Conservation (phyloP, 2,329 filamentous ascomycete species). For the Cadophora sp. region DNA sequence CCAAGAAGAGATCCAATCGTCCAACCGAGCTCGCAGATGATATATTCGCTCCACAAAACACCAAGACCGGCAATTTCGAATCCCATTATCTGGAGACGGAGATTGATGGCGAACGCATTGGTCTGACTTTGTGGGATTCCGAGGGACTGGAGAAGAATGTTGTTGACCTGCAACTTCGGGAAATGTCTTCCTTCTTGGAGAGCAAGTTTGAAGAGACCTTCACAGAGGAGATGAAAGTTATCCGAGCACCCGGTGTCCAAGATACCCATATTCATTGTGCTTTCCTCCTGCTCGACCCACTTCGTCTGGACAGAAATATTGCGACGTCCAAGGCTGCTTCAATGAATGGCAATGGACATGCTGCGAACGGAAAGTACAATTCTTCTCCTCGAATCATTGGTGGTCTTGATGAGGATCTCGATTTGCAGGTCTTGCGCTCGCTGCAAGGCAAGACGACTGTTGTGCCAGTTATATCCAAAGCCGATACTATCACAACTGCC, state of each 20-base stretch:
- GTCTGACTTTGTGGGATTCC: slow-evolving; percentile 95
- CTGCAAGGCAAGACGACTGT: slow-evolving; percentile 94
- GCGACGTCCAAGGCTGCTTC: slow-evolving; percentile 65
- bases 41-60: slow-evolving; percentile 53
- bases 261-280: slow-evolving; percentile 98
- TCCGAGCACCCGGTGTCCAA: slow-evolving; percentile 88
- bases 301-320: slow-evolving; percentile 83
- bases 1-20: slow-evolving; percentile 69
- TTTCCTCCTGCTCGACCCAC: slow-evolving; percentile 89
- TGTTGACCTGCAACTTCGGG: slow-evolving; percentile 90
- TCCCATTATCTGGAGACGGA: slow-evolving; percentile 94
- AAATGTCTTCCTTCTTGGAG: slow-evolving; percentile 91
- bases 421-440: slow-evolving; percentile 86
- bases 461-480: slow-evolving; percentile 94
- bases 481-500: slow-evolving; percentile 92
- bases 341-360: slow-evolving; percentile 53
- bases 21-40: slow-evolving; percentile 54
- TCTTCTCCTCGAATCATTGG: slow-evolving; percentile 59
- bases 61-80: slow-evolving; percentile 70
- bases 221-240: slow-evolving; percentile 95
- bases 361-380: slow-evolving; percentile 56
- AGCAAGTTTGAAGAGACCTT: slow-evolving; percentile 99
- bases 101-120: slow-evolving; percentile 89
- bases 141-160: slow-evolving; percentile 94
- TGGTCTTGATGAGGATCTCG: slow-evolving; percentile 84